A percentile compares a stretch with the other conserved stretches of the same genome.
Evolutionary conservation across 768 basidiomycete genomes (phyloP).

Genomic region (Phlebiopsis flavidoalba): DNA sequence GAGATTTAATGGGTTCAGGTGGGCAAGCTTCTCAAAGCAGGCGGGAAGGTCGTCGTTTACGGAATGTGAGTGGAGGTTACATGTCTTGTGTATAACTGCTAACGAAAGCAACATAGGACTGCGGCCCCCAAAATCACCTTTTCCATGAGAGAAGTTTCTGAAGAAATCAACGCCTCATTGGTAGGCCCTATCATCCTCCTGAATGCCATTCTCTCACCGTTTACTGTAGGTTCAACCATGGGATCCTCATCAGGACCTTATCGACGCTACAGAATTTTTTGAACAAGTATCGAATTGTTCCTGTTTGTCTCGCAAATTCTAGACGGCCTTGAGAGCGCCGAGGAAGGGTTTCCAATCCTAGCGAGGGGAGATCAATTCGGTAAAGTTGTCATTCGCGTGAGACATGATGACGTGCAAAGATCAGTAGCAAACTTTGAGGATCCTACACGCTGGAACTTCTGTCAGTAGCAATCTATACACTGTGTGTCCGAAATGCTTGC

Average conservation of each 20-base stretch:
- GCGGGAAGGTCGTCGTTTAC: slow-evolving; percentile 33
- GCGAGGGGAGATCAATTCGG: slow-evolving; percentile 67
- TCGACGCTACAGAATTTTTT: slow-evolving; percentile 70
- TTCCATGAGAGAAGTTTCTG: slow-evolving; percentile 78
- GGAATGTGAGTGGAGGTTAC: slow-evolving; percentile 30
- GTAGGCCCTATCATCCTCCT: slow-evolving; percentile 31
- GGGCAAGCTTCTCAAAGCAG: slow-evolving; percentile 29
- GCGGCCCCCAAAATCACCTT: slow-evolving; percentile 53
- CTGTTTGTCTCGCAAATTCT: slow-evolving; percentile 67
- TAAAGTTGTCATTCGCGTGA: slow-evolving; percentile 61
- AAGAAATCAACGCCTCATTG: slow-evolving; percentile 68
- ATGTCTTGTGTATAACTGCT: neutral
- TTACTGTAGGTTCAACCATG: slow-evolving; percentile 68
- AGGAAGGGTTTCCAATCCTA: slow-evolving; percentile 68
- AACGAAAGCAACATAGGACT: slow-evolving; percentile 40
- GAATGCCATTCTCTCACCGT: neutral
- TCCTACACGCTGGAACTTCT: neutral
- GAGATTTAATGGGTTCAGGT: slow-evolving; percentile 33
- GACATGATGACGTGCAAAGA: slow-evolving; percentile 5
- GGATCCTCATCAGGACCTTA: slow-evolving; percentile 72
- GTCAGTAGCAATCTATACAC: neutral
- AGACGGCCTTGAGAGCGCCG: slow-evolving; percentile 57
- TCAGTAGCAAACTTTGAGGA: neutral
- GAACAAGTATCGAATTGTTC: slow-evolving; percentile 57
- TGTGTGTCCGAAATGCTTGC: neutral